Percentiles rank a stretch among this genome's conserved stretches.
phyloP scores from a whole-genome alignment of 768 basidiomycete genomes.

The Trametes coccinea region DNA sequence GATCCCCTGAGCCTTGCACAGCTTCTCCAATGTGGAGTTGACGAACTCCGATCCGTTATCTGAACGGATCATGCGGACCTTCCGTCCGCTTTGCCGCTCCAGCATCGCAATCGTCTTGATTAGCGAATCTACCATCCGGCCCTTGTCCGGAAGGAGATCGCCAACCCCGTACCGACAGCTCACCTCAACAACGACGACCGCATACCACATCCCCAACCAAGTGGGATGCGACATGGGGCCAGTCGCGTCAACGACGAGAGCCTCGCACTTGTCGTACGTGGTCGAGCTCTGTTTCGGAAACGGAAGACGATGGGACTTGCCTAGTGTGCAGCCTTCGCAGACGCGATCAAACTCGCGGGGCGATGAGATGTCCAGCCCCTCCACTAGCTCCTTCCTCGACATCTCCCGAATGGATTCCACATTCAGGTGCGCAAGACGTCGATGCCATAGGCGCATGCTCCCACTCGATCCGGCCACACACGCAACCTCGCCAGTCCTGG shows the following conservation, averaged over 20 bases:
- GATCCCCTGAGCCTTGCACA: too few species aligned
- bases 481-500: constrained; percentile 6
- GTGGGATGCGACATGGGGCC: neutral
- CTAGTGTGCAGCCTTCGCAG: constrained; percentile 38
- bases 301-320: constrained; percentile 34
- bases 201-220: too few species aligned
- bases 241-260: neutral
- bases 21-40: too few species aligned
- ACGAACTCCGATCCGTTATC: too few species aligned
- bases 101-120: too few species aligned
- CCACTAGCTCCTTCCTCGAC: constrained; percentile 25
- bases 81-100: too few species aligned
- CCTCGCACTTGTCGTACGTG: constrained; percentile 13
- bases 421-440: constrained; percentile 31
- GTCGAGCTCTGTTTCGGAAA: constrained; percentile 37
- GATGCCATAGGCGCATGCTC: constrained; percentile 29
- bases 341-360: constrained; percentile 20
- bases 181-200: too few species aligned
- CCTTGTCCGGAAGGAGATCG: too few species aligned
- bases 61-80: too few species aligned
- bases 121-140: too few species aligned
- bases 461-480: constrained; percentile 19
- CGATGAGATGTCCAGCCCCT: constrained; percentile 27
- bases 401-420: constrained; percentile 22
- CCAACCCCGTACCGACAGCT: too few species aligned